Conservation (phyloP, 768 basidiomycete species). For the Serendipita sp. region DNA sequence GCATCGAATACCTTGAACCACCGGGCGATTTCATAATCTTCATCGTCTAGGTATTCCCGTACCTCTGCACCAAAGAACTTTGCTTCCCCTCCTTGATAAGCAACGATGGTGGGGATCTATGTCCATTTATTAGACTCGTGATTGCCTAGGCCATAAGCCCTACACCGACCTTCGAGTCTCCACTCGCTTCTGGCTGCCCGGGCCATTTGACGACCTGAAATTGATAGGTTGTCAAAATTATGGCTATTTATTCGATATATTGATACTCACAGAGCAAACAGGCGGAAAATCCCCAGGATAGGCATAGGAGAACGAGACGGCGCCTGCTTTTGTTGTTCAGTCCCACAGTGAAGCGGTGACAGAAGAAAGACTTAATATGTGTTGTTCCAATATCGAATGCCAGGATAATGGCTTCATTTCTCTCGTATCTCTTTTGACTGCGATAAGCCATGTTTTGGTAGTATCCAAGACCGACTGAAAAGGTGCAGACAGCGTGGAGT, state of each 20-base stretch:
- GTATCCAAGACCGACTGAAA: too few species aligned
- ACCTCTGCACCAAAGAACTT: not conserved
- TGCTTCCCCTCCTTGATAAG: not conserved
- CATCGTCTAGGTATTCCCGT: not conserved
- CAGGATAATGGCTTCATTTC: not conserved
- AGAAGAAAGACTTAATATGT: not conserved
- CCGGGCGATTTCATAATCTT: not conserved
- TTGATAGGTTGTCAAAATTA: too few species aligned
- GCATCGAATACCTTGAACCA: not conserved
- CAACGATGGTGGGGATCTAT: not conserved
- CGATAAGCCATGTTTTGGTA: not conserved
- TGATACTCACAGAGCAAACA: too few species aligned
- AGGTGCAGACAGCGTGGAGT: too few species aligned
- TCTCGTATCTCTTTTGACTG: not conserved
- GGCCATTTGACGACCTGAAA: slow-evolving; percentile 4
- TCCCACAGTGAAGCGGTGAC: too few species aligned
- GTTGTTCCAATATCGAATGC: not conserved
- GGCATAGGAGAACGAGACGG: too few species aligned
- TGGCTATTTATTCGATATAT: too few species aligned
- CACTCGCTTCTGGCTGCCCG: slow-evolving; percentile 2
- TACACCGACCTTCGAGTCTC: not conserved
- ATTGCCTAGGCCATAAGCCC: too few species aligned
- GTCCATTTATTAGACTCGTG: too few species aligned
- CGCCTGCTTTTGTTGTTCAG: too few species aligned
- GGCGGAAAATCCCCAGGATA: too few species aligned